Evolutionary conservation across 2,329 filamentous ascomycete genomes (phyloP).

Genomic region (Pseudogymnoascus sp.): DNA sequence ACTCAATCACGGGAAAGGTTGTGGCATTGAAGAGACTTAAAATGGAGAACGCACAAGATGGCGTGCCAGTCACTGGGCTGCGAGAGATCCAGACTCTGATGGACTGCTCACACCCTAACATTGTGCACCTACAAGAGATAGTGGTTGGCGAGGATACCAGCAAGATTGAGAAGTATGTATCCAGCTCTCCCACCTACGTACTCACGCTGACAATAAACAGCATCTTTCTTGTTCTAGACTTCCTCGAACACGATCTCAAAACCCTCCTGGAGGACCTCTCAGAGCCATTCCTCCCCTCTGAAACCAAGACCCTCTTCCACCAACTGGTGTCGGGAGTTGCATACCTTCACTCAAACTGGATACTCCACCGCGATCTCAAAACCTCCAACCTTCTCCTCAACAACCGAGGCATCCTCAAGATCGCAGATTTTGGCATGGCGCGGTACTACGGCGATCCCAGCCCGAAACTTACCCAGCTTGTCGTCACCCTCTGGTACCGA

Average conservation of each 20-base stretch:
- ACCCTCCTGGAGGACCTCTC: slow-evolving; percentile 88
- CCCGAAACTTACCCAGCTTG: slow-evolving; percentile 76
- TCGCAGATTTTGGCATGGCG: slow-evolving; percentile 98
- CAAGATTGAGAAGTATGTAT: slow-evolving; percentile 45
- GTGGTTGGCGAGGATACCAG: slow-evolving; percentile 61
- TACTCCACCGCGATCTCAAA: slow-evolving; percentile 89
- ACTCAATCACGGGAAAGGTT: slow-evolving; percentile 64
- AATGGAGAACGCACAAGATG: slow-evolving; percentile 67
- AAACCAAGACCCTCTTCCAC: slow-evolving; percentile 80
- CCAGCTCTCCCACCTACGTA: neutral
- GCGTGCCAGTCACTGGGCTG: slow-evolving; percentile 79
- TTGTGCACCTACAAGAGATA: slow-evolving; percentile 76
- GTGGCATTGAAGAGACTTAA: slow-evolving; percentile 94
- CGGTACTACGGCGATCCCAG: slow-evolving; percentile 76
- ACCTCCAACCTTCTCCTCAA: slow-evolving; percentile 91
- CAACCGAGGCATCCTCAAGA: slow-evolving; percentile 89
- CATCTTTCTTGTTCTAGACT: slow-evolving; percentile 93
- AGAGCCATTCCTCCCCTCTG: slow-evolving; percentile 85
- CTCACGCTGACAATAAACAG: slow-evolving; percentile 37
- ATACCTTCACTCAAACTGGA: slow-evolving; percentile 84
- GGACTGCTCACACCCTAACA: slow-evolving; percentile 71
- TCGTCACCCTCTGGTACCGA: slow-evolving; percentile 96
- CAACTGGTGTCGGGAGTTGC: slow-evolving; percentile 74
- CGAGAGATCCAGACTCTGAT: slow-evolving; percentile 89
- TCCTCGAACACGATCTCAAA: slow-evolving; percentile 94